Conservation (phyloP, 2,329 filamentous ascomycete species). For the Microsporum canis region DNA sequence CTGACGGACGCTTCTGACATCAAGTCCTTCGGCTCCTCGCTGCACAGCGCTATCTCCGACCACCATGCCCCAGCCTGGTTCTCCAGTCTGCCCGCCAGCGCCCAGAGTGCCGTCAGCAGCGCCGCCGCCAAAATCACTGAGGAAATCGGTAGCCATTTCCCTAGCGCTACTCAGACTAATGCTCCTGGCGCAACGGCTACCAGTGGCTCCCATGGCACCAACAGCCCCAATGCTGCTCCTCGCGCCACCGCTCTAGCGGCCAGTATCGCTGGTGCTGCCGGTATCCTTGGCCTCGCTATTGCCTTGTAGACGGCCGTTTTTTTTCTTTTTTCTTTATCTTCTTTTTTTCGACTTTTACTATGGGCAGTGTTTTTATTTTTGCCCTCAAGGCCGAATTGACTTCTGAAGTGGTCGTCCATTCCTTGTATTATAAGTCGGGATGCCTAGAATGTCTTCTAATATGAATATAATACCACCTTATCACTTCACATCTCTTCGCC, state of each 20-base stretch:
- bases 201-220: not conserved
- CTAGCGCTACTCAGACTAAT: not conserved
- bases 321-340: not conserved
- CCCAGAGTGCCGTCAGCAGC: constrained; percentile 10
- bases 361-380: not conserved
- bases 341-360: not conserved
- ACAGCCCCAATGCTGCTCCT: constrained; percentile 6
- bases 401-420: not conserved
- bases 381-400: not conserved
- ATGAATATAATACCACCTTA: not conserved
- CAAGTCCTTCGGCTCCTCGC: constrained; percentile 6
- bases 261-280: constrained; percentile 15
- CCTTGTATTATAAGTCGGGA: not conserved
- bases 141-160: not conserved
- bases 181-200: not conserved
- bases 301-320: constrained; percentile 10
- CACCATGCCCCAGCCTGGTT: constrained; percentile 14
- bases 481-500: not conserved
- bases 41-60: constrained; percentile 12
- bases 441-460: not conserved
- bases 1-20: constrained; percentile 5
- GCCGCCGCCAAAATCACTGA: constrained; percentile 30
- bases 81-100: constrained; percentile 10
- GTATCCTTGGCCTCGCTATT: constrained; percentile 15
- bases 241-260: constrained; percentile 11